Conservation (phyloP, 2,329 filamentous ascomycete species). For the Anthostomella pinea region DNA sequence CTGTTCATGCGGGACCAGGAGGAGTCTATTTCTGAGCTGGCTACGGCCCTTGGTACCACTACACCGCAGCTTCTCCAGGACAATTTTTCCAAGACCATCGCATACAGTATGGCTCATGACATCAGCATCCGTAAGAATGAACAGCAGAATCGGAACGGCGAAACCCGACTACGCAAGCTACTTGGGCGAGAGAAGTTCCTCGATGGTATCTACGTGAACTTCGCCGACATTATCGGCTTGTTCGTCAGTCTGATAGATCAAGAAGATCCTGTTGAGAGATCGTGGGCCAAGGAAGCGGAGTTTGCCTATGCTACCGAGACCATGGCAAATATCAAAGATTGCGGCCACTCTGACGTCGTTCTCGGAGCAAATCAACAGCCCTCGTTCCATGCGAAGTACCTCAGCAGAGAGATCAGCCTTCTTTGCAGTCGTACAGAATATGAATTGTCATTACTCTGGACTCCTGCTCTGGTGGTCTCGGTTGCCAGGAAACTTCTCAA, state of each 20-base stretch:
- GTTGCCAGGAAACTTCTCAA: conserved; percentile 76
- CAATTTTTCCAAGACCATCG: conserved; percentile 75
- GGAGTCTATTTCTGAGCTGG: conserved; percentile 58
- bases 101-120: conserved; percentile 81
- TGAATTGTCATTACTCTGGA: conserved; percentile 68
- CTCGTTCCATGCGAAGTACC: conserved; percentile 73
- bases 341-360: conserved; percentile 61
- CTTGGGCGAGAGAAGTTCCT: conserved; percentile 66
- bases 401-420: conserved; percentile 72
- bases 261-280: conserved; percentile 69
- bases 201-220: conserved; percentile 62
- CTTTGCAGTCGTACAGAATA: conserved; percentile 72
- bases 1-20: conserved; percentile 78
- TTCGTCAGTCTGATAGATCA: conserved; percentile 77
- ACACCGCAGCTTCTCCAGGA: conserved; percentile 57
- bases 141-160: conserved; percentile 54
- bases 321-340: conserved; percentile 66
- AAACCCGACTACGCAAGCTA: conserved; percentile 64
- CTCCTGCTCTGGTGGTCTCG: conserved; percentile 68
- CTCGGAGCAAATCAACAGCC: conserved; percentile 83
- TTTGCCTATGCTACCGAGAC: conserved; percentile 61
- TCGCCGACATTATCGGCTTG: conserved; percentile 72
- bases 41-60: conserved; percentile 51
- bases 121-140: conserved; percentile 46
- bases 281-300: conserved; percentile 56